Percentiles rank a stretch among this genome's conserved stretches.
These are phyloP conservation scores for Cytospora schulzeri DNA, from an alignment of 2,329 filamentous ascomycete species.

Conservation along the genomic window DNA sequence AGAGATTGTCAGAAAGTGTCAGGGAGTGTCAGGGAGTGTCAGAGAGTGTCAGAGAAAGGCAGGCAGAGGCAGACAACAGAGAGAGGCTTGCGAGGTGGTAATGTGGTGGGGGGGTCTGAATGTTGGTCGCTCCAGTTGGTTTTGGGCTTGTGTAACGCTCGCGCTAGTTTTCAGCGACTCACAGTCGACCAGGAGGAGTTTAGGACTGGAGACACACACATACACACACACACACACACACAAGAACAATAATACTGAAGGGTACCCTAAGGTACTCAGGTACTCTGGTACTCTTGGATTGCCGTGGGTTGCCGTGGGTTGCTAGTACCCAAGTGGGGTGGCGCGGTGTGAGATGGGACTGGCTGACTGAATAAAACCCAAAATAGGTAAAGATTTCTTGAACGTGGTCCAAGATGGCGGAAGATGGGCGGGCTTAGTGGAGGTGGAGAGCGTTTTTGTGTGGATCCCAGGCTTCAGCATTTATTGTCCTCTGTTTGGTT, in stretches of 20 bases:
- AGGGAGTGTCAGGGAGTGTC: background rate
- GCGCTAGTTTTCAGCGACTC: slow-evolving; percentile 10
- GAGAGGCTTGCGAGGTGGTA: background rate
- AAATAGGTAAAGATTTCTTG: background rate
- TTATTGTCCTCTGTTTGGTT: slow-evolving; percentile 22
- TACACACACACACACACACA: too few species aligned
- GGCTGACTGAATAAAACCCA: background rate
- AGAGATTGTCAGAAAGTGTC: too few species aligned
- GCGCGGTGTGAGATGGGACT: background rate
- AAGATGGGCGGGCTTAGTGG: background rate
- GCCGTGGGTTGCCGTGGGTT: too few species aligned
- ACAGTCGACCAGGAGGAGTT: background rate
- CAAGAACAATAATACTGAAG: too few species aligned
- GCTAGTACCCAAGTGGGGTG: background rate
- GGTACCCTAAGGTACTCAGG: too few species aligned
- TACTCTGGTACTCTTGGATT: too few species aligned
- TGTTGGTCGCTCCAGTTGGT: background rate
- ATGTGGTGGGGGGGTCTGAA: background rate
- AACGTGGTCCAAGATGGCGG: slow-evolving; percentile 22
- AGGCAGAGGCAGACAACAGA: background rate
- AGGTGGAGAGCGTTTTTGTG: background rate
- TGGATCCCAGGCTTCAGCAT: slow-evolving; percentile 23
- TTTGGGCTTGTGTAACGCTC: slow-evolving; percentile 15
- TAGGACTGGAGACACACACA: background rate
- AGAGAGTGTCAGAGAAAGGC: background rate